Percentiles rank a stretch among this genome's conserved stretches.
These are phyloP conservation scores for Quercus phellos DNA, from an alignment of 331 rosid genomes.

Conservation along the genomic window DNA sequence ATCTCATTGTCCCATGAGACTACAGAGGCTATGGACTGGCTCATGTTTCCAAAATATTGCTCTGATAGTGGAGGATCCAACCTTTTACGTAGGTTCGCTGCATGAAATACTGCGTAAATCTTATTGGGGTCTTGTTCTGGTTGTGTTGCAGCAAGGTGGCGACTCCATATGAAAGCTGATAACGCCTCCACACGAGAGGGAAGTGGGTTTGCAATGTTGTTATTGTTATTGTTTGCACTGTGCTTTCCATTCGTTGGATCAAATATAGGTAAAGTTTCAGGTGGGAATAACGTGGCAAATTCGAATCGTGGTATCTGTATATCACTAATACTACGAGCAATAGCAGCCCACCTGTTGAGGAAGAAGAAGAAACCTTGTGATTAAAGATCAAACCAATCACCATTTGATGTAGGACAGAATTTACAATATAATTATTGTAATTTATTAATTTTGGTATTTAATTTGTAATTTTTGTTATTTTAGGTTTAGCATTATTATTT, in stretches of 20 bases:
- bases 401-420: not conserved
- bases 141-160: slow-evolving; percentile 4
- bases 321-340: slow-evolving; percentile 8
- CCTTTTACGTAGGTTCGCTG: slow-evolving; percentile 25
- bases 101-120: slow-evolving; percentile 6
- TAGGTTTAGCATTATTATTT: too few species aligned
- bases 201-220: not conserved
- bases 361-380: slow-evolving; percentile 31
- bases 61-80: slow-evolving; percentile 23
- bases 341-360: slow-evolving; percentile 23
- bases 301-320: slow-evolving; percentile 6
- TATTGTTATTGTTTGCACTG: too few species aligned
- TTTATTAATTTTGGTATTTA: too few species aligned
- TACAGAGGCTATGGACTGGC: not conserved
- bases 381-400: slow-evolving; percentile 25
- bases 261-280: not conserved
- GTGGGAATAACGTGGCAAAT: slow-evolving; percentile 20
- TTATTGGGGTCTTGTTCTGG: not conserved
- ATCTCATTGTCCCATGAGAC: slow-evolving; percentile 6
- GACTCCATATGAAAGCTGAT: slow-evolving; percentile 30
- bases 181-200: slow-evolving; percentile 34
- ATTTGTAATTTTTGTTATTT: too few species aligned
- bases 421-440: too few species aligned
- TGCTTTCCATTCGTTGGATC: not conserved
- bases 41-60: slow-evolving; percentile 26